Evolutionary conservation across 1,284 basidiomycete genomes (phyloP).

Genomic region (Laetiporus sulphureus): DNA sequence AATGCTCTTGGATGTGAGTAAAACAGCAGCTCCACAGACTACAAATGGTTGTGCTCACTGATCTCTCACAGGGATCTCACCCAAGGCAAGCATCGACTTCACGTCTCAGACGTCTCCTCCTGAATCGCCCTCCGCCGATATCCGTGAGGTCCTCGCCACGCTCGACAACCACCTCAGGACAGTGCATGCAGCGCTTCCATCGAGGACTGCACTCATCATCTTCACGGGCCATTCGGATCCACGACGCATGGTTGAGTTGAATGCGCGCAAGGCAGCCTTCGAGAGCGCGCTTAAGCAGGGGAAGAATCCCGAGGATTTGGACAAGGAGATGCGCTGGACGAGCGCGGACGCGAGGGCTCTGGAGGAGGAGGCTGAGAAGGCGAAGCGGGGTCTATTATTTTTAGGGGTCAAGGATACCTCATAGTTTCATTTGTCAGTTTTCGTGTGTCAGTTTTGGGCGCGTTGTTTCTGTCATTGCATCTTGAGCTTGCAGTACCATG

Average conservation of each 20-base stretch:
- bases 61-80: slow-evolving; percentile 46
- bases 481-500: no score
- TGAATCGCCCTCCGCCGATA: slow-evolving; percentile 17
- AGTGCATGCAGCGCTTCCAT: slow-evolving; percentile 65
- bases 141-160: slow-evolving; percentile 32
- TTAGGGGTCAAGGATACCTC: slow-evolving; percentile 55
- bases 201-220: slow-evolving; percentile 75
- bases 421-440: neutral
- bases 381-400: slow-evolving; percentile 79
- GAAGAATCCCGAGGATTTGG: slow-evolving; percentile 41
- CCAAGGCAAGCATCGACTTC: slow-evolving; percentile 36
- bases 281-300: slow-evolving; percentile 62
- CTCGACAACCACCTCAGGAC: slow-evolving; percentile 57
- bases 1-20: slow-evolving; percentile 72
- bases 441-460: neutral
- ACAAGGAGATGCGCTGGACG: slow-evolving; percentile 56
- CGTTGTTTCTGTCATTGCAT: no score
- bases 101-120: slow-evolving; percentile 11
- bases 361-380: slow-evolving; percentile 71
- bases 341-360: slow-evolving; percentile 68
- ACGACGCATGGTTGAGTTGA: slow-evolving; percentile 65
- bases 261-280: slow-evolving; percentile 62
- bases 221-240: slow-evolving; percentile 88
- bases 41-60: neutral
- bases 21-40: neutral